phyloP scores from a whole-genome alignment of 495 filamentous ascomycete genomes.

The Trichoderma orchidacearum region DNA sequence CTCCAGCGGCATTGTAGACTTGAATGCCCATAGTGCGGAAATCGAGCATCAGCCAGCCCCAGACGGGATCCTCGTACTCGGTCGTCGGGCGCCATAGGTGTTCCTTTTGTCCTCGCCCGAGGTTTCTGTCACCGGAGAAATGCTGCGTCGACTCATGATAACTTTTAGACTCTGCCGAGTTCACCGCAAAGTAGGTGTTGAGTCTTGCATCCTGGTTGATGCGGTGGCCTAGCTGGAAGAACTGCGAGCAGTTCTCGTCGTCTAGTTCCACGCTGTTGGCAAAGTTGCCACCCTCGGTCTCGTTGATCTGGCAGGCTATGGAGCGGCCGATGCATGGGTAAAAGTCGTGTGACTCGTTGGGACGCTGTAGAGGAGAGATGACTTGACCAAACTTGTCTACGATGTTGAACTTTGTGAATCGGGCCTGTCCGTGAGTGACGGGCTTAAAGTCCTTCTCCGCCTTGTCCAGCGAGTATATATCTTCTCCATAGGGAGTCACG shows the following conservation, averaged over 20 bases:
- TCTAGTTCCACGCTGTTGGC: neutral
- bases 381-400: slow-evolving; percentile 40
- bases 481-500: slow-evolving; percentile 8
- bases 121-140: too few relatives aligned
- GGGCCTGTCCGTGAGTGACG: slow-evolving; percentile 33
- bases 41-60: neutral
- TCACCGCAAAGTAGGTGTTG: slow-evolving; percentile 18
- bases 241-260: slow-evolving; percentile 6
- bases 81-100: too few relatives aligned
- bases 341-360: too few relatives aligned
- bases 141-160: too few relatives aligned
- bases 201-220: slow-evolving; percentile 38
- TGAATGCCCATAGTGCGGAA: neutral
- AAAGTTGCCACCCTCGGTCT: slow-evolving; percentile 6
- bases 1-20: neutral
- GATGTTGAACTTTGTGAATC: slow-evolving; percentile 31
- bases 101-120: too few relatives aligned
- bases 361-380: slow-evolving; percentile 19
- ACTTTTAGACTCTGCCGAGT: neutral
- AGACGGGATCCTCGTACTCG: neutral
- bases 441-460: slow-evolving; percentile 18
- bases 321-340: too few relatives aligned
- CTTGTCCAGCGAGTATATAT: slow-evolving; percentile 9
- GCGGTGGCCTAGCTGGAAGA: slow-evolving; percentile 26
- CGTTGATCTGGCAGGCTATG: neutral